A percentile compares a stretch with the other conserved stretches of the same genome.
Conservation (phyloP, 805 yeast species). For the Yamadazyma laniorum region DNA sequence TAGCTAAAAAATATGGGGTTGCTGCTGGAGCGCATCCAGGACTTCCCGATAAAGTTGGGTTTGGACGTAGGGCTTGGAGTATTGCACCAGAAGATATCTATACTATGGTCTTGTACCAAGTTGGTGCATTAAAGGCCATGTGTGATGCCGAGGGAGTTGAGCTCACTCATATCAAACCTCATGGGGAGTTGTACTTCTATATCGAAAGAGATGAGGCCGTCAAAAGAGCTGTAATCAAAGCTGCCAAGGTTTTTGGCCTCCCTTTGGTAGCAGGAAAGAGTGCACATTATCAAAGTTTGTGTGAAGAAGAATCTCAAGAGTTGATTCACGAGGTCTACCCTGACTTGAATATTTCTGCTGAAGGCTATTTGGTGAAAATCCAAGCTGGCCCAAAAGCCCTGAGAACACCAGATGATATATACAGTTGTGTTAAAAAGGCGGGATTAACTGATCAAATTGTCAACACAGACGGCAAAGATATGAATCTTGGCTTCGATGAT, state of each 20-base stretch:
- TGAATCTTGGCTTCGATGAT: slow-evolving; percentile 25
- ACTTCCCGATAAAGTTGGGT: slow-evolving; percentile 37
- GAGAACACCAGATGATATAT: slow-evolving; percentile 30
- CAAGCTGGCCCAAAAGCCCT: slow-evolving; percentile 25
- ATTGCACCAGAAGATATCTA: slow-evolving; percentile 37
- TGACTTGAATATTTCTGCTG: slow-evolving; percentile 31
- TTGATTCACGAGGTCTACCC: slow-evolving; percentile 37
- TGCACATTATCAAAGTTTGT: slow-evolving; percentile 24
- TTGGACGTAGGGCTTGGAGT: slow-evolving; percentile 37
- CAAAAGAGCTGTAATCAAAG: slow-evolving; percentile 34
- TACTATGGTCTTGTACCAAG: slow-evolving; percentile 35
- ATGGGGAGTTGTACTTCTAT: slow-evolving; percentile 39
- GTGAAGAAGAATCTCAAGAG: slow-evolving; percentile 29
- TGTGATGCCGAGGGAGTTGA: slow-evolving; percentile 33
- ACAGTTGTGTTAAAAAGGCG: slow-evolving; percentile 23
- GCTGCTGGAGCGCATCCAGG: slow-evolving; percentile 42
- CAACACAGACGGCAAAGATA: slow-evolving; percentile 19
- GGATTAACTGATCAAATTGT: slow-evolving; percentile 23
- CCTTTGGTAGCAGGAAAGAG: slow-evolving; percentile 40
- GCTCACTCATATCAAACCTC: slow-evolving; percentile 35
- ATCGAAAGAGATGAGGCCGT: slow-evolving; percentile 33
- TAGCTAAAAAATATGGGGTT: slow-evolving; percentile 34
- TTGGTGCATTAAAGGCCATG: slow-evolving; percentile 38
- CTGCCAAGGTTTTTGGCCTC: slow-evolving; percentile 32
- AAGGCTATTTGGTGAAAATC: slow-evolving; percentile 26